Evolutionary conservation across 805 yeast genomes (phyloP).

Genomic region (Dipodascopsis uninucleata): DNA sequence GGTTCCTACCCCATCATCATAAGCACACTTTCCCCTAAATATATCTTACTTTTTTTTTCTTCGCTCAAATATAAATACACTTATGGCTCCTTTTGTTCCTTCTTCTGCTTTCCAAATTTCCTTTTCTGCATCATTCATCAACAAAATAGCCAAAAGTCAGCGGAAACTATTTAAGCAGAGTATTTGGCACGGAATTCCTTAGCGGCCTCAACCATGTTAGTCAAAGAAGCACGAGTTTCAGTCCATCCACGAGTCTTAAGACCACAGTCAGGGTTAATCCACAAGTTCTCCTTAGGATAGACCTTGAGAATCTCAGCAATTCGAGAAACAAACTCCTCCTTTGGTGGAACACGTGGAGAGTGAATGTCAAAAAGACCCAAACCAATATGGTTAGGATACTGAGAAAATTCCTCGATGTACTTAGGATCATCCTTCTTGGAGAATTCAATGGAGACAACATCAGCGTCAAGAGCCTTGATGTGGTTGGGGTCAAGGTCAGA

Average conservation of each 20-base stretch:
- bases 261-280: slow-evolving; percentile 99
- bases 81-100: no score
- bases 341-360: slow-evolving; percentile 99
- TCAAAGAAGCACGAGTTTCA: slow-evolving; percentile 90
- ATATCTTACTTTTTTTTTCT: no score
- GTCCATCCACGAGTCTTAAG: slow-evolving; percentile 99
- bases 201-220: slow-evolving; percentile 99
- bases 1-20: no score
- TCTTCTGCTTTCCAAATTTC: no score
- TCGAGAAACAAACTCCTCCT: slow-evolving; percentile 91
- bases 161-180: slow-evolving; percentile 20
- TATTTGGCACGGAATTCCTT: slow-evolving; percentile 79
- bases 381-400: slow-evolving; percentile 99
- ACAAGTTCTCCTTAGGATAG: slow-evolving; percentile 96
- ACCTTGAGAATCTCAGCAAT: slow-evolving; percentile 91
- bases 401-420: slow-evolving; percentile 94
- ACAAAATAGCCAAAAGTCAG: background rate
- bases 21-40: no score
- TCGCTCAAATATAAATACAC: no score
- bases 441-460: slow-evolving; percentile 98
- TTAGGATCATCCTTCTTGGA: slow-evolving; percentile 99
- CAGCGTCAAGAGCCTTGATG: slow-evolving; percentile 99
- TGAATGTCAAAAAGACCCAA: slow-evolving; percentile 98
- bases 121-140: no score
- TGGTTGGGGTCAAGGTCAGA: slow-evolving; percentile 99